Evolutionary conservation across 179 eudicot species (phyloP), one percentile per base, ranked within the genome.

Genomic region (Silene vulgaris): DNA sequence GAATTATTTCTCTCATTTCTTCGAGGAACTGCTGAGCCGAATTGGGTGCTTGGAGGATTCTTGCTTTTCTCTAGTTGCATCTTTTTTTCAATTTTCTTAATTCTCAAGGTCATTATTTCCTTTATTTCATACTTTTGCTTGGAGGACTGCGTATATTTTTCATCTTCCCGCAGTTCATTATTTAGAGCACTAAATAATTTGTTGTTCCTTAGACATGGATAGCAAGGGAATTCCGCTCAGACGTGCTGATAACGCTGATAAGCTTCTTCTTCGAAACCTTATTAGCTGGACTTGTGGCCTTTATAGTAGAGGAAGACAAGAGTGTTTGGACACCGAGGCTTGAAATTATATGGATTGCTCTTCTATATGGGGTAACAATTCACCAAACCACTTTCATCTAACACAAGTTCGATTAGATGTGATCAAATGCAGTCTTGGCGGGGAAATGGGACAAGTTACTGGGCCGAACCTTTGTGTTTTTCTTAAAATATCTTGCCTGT

Each of bases 31-130:
- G 26, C 11, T 54, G 65, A 81, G 50, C 78, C 82, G 32, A 78
- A 82, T 45, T 85, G 83, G 85, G 74, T 70, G 37, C 17, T 85
- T 29, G 87, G 87, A 56, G 85, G 80, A 1, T 43, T 82, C 16
- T 78, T 80, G 67, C 78, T 80, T 23, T 75, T 75, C 61, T 19
- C 57, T 62, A 80, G 81, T 23, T 59, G 79, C 72, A 8, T 83
- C 3, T 80, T 80, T 63, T 70, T 80, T 19, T 80, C 86, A 3
- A 62, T 83, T n/a, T 37, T 69, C 7, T 81, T 35, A 32, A 37
- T 81, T 21, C 66, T 60, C 43, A 77, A 81, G 81, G 81, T 77
- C 77, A 74, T 29, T 13, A n/a, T 69, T 37, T 4, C 26, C 0
- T 23, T n/a, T n/a, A n/a, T n/a, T n/a, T n/a, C n/a, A n/a, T n/a